A percentile compares a stretch with the other conserved stretches of the same genome.
These are phyloP conservation scores for Globisporangium okanoganense DNA, from an alignment of 352 stramenopile species.

Conservation along the genomic window DNA sequence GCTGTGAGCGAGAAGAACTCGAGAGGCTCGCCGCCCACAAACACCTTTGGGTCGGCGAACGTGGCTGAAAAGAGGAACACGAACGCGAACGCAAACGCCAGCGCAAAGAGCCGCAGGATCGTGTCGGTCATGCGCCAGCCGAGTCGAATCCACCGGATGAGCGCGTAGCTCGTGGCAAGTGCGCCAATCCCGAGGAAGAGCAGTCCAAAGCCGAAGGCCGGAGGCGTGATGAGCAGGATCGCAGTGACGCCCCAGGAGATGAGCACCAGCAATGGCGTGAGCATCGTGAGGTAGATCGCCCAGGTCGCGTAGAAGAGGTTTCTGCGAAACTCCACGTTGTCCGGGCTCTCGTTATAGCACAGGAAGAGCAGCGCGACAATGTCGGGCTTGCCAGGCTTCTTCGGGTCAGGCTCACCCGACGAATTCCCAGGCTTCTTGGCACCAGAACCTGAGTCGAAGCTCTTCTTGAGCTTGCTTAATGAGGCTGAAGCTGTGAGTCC, in stretches of 20 bases:
- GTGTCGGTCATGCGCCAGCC: constrained; percentile 79
- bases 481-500: too few species aligned
- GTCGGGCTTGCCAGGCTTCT: constrained; percentile 31
- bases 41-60: constrained; percentile 75
- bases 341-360: constrained; percentile 60
- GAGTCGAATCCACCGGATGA: constrained; percentile 58
- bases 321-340: constrained; percentile 66
- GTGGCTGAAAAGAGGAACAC: constrained; percentile 79
- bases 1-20: constrained; percentile 78
- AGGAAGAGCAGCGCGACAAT: constrained; percentile 77
- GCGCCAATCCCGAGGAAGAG: constrained; percentile 66
- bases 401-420: neutral
- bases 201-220: constrained; percentile 72
- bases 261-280: constrained; percentile 53
- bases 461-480: constrained; percentile 18
- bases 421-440: constrained; percentile 2
- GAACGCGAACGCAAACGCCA: constrained; percentile 59
- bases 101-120: constrained; percentile 45
- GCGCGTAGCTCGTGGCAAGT: constrained; percentile 38
- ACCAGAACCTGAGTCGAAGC: neutral
- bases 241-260: constrained; percentile 70
- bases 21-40: constrained; percentile 56
- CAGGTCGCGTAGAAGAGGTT: constrained; percentile 75
- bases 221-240: constrained; percentile 66
- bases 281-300: constrained; percentile 51